Conservation (phyloP, 306 rosid genomes). For the Calophaca sinica region DNA sequence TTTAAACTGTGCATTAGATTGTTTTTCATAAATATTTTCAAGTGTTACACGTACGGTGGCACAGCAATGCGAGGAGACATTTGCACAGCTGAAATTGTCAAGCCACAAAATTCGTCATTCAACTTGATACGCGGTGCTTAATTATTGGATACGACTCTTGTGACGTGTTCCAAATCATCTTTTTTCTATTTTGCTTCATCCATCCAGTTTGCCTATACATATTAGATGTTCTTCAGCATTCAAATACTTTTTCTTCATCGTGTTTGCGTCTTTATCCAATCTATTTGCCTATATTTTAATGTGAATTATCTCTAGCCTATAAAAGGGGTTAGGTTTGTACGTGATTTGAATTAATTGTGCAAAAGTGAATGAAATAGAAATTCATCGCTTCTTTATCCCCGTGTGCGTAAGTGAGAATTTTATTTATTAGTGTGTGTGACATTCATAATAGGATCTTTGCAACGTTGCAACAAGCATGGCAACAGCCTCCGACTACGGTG, state of each 20-base stretch:
- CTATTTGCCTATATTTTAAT: no score
- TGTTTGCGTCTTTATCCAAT: background rate
- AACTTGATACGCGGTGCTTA: no score
- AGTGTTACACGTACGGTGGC: background rate
- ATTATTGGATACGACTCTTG: background rate
- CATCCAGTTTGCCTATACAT: background rate
- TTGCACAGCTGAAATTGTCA: background rate
- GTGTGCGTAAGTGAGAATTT: background rate
- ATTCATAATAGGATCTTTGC: background rate
- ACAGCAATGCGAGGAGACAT: background rate
- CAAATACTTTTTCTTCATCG: background rate
- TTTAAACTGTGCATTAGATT: no score
- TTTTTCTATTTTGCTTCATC: background rate
- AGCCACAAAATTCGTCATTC: background rate
- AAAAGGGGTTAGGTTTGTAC: no score
- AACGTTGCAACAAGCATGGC: slow-evolving; percentile 47
- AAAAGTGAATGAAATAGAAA: no score
- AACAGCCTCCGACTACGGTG: slow-evolving; percentile 55
- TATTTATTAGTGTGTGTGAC: background rate
- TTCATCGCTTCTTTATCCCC: background rate
- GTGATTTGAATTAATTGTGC: no score
- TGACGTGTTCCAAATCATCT: no score
- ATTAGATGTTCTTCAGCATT: no score
- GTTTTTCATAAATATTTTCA: no score
- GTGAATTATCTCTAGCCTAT: no score